Evolutionary conservation across 2,329 filamentous ascomycete species (phyloP).

Genomic region (Beauveria pseudobassiana): DNA sequence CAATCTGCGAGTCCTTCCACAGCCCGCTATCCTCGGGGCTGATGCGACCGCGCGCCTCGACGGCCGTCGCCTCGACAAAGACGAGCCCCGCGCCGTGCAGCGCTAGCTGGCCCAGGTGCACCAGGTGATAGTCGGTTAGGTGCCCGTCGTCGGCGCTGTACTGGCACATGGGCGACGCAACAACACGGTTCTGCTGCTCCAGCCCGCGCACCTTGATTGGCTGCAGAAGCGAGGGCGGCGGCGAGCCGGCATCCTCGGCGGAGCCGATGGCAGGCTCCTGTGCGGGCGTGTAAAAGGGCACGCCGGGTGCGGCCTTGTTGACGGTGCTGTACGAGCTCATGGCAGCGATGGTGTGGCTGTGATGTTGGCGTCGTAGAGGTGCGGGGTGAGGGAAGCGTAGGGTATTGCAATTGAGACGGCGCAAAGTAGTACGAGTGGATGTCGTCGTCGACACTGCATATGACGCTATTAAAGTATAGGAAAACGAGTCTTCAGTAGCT

Average conservation of each 20-base stretch:
- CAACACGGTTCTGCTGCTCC: conserved; percentile 49
- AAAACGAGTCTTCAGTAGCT: neutral
- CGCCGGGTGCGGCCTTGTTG: conserved; percentile 35
- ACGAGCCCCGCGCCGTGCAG: conserved; percentile 66
- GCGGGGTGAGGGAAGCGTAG: neutral
- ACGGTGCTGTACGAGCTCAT: conserved; percentile 12
- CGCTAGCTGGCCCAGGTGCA: conserved; percentile 74
- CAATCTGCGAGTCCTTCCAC: conserved; percentile 79
- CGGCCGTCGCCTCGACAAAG: conserved; percentile 71
- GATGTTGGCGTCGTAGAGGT: neutral
- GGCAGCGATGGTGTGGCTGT: neutral
- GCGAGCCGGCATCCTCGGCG: conserved; percentile 25
- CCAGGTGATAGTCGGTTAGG: conserved; percentile 71
- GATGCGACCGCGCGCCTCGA: conserved; percentile 72
- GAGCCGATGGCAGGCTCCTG: conserved; percentile 46
- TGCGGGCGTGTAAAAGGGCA: conserved; percentile 47
- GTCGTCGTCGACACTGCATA: neutral
- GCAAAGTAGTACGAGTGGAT: neutral
- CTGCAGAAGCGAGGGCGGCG: conserved; percentile 46
- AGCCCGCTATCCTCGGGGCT: conserved; percentile 72
- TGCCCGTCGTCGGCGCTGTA: conserved; percentile 56
- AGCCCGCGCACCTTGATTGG: conserved; percentile 48
- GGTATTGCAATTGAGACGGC: neutral
- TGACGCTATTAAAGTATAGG: neutral
- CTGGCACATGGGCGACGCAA: conserved; percentile 55